Conservation (phyloP, 2,329 filamentous ascomycete species). For the Neoscytalidium dimidiatum region DNA sequence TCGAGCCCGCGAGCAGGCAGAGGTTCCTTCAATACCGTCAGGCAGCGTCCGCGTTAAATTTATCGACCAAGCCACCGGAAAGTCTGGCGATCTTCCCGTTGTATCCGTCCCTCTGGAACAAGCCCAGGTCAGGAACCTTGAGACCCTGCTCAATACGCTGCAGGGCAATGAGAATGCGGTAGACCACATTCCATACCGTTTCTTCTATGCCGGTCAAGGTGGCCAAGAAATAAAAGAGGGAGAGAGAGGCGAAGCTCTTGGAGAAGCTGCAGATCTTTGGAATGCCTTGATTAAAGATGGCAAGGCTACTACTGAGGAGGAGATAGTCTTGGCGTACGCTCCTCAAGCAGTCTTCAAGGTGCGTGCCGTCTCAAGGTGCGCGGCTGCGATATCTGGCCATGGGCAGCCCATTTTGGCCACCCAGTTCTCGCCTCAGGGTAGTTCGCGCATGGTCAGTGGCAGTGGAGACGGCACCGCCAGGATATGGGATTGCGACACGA, state of each 20-base stretch:
- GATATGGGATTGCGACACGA: slow-evolving; percentile 94
- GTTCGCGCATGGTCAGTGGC: slow-evolving; percentile 79
- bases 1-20: slow-evolving; percentile 72
- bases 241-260: slow-evolving; percentile 41
- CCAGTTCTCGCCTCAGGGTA: slow-evolving; percentile 80
- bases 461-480: slow-evolving; percentile 88
- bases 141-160: slow-evolving; percentile 81
- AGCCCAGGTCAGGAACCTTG: slow-evolving; percentile 85
- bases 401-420: slow-evolving; percentile 86
- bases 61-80: slow-evolving; percentile 73
- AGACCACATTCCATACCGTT: slow-evolving; percentile 67
- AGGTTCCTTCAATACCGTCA: slow-evolving; percentile 67
- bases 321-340: slow-evolving; percentile 36
- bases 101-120: slow-evolving; percentile 76
- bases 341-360: slow-evolving; percentile 95
- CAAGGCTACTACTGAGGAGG: slow-evolving; percentile 18
- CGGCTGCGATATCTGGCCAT: slow-evolving; percentile 85
- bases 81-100: slow-evolving; percentile 69
- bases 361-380: slow-evolving; percentile 86
- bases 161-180: slow-evolving; percentile 61
- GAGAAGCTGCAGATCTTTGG: slow-evolving; percentile 49
- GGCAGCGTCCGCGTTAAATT: slow-evolving; percentile 87
- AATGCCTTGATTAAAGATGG: slow-evolving; percentile 43
- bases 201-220: slow-evolving; percentile 54
- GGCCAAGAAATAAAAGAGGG: slow-evolving; percentile 23